Conservation (phyloP, 2,329 filamentous ascomycete genomes). For the Metarhizium brunneum region DNA sequence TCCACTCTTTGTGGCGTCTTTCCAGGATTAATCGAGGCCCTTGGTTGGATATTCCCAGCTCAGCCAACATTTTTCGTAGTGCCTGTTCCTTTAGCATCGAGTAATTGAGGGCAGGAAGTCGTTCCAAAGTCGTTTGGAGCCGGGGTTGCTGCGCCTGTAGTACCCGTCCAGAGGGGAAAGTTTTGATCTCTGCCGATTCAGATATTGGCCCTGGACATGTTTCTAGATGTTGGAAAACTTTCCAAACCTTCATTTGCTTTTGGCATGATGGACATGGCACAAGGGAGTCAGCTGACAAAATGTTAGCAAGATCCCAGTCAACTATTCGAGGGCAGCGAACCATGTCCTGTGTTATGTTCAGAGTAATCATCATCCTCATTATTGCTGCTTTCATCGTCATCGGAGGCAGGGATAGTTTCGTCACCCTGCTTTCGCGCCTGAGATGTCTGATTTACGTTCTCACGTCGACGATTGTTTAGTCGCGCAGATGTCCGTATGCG, state of each 20-base stretch:
- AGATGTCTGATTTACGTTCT: slow-evolving; percentile 15
- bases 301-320: background rate
- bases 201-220: slow-evolving; percentile 37
- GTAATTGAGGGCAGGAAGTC: slow-evolving; percentile 76
- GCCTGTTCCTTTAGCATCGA: slow-evolving; percentile 71
- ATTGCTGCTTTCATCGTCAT: slow-evolving; percentile 14
- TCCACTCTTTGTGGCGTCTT: slow-evolving; percentile 81
- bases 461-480: slow-evolving; percentile 32
- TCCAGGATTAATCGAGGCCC: slow-evolving; percentile 65
- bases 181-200: background rate
- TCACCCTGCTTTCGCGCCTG: background rate
- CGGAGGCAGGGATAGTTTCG: background rate
- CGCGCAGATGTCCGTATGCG: slow-evolving; percentile 43
- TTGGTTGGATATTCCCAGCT: slow-evolving; percentile 65
- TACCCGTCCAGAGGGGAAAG: slow-evolving; percentile 8
- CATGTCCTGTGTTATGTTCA: slow-evolving; percentile 20
- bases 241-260: slow-evolving; percentile 66
- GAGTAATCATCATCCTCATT: slow-evolving; percentile 19
- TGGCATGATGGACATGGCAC: slow-evolving; percentile 78
- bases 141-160: slow-evolving; percentile 22
- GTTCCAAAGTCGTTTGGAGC: slow-evolving; percentile 32
- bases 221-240: slow-evolving; percentile 76
- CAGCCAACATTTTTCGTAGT: slow-evolving; percentile 70
- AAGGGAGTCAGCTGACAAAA: slow-evolving; percentile 55
- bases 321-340: slow-evolving; percentile 10